Base-by-base conservation (phyloP, 2,329 filamentous ascomycete genomes). In the Stemphylium beticola region DNA sequence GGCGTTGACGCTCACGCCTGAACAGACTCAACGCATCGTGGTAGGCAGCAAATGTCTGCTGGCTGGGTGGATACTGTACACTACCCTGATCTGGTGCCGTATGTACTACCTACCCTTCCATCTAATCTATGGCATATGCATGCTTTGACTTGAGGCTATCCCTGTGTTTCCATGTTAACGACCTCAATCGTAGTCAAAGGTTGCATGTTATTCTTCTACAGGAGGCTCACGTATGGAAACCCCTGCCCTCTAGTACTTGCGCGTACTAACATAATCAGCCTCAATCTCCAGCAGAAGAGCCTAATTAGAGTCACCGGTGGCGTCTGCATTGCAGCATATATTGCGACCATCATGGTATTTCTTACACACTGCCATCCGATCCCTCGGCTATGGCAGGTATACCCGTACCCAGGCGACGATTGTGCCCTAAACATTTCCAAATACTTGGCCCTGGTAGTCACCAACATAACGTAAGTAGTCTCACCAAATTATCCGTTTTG, bases 181-280 rank as follows among this genome's bases (percentile, higher is more conserved):
- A 17, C n/a, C 24, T 8, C 15, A 10, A 32, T 29, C 22, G 9
- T 17, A 57, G 55, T 58, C 17, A 58, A 58, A 42, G 55, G 40
- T 36, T 55, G 55, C 39, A 58, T 58, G 55, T 42, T 58, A 5
- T 58, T 55, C 39, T 58, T 57, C 41, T 53, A 56, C 29, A 43
- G 40, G n/a, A 43, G 55, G 38, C 34, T 53, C 22, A 58, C 57
- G 52, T 57, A 46, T 36, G 55, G 12, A 36, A 20, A 17, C 29
- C 8, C 17, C 11, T n/a, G 14, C 36, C 31, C 11, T 38, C 22
- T 17, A 11, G 24, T 24, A 12, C 8, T 17, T 29, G 15, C 17
- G 20, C n/a, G 9, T 32, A 44, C 44, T 55, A 38, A 48, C 22
- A 33, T 6, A 15, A 17, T 46, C 34, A 54, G 50, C 14, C 40